Conservation (phyloP, 2,329 filamentous ascomycete genomes). For the Incumbomyces delicatus region DNA sequence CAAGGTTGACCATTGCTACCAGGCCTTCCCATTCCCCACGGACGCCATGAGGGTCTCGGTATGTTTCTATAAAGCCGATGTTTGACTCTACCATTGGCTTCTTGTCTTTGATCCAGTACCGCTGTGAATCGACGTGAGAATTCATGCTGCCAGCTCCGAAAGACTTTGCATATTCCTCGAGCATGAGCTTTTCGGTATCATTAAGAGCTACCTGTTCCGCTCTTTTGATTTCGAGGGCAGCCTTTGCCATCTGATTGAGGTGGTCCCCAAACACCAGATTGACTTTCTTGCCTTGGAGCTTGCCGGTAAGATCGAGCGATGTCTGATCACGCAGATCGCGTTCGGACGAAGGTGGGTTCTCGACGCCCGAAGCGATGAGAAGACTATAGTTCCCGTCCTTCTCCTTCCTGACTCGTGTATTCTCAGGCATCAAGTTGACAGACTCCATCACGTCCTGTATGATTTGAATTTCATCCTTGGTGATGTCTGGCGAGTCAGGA, state of each 20-base stretch:
- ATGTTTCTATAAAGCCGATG: conserved; percentile 77
- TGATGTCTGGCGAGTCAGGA: conserved; percentile 64
- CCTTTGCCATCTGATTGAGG: conserved; percentile 58
- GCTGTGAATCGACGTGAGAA: conserved; percentile 70
- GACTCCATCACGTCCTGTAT: conserved; percentile 64
- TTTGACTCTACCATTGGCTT: conserved; percentile 71
- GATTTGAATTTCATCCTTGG: conserved; percentile 62
- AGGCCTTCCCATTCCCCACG: conserved; percentile 81
- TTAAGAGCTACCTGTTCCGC: conserved; percentile 63
- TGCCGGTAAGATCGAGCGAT: conserved; percentile 51
- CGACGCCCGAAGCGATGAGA: conserved; percentile 60
- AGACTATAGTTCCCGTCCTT: conserved; percentile 57
- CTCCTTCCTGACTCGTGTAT: conserved; percentile 64
- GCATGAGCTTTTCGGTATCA: conserved; percentile 64
- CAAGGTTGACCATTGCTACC: conserved; percentile 70
- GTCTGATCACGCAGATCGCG: conserved; percentile 60
- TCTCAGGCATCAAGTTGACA: conserved; percentile 62
- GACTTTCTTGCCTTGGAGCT: conserved; percentile 57
- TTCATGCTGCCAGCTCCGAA: conserved; percentile 66
- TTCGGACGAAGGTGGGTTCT: conserved; percentile 49
- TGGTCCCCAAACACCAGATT: conserved; percentile 68
- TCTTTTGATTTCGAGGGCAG: conserved; percentile 55
- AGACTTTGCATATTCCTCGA: conserved; percentile 62
- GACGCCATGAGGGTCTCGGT: conserved; percentile 70
- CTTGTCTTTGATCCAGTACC: conserved; percentile 74